Percentiles rank a stretch among this genome's conserved stretches.
phyloP scores from a whole-genome alignment of 169 alveolate genomes.

The Eimeria praecox region DNA sequence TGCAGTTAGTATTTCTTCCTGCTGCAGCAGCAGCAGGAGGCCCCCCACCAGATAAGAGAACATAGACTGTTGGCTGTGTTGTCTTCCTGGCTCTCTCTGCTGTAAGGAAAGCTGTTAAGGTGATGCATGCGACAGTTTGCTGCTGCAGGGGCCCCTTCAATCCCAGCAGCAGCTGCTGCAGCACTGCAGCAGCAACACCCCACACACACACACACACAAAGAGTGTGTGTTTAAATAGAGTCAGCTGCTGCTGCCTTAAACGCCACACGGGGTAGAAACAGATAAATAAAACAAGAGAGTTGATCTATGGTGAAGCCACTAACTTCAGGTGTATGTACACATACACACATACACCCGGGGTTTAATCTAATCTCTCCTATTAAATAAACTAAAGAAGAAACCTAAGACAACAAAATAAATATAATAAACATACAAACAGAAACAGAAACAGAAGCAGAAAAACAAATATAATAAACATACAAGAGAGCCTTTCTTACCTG shows the following conservation, averaged over 20 bases:
- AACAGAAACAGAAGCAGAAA: neutral
- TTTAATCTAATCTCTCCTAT: no score
- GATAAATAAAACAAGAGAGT: no score
- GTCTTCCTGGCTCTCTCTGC: neutral
- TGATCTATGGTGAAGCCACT: no score
- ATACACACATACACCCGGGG: no score
- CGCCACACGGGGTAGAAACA: no score
- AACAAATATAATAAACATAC: neutral
- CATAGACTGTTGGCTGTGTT: neutral
- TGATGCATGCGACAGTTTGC: conserved; percentile 25
- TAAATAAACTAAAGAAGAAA: no score
- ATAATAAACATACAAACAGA: neutral
- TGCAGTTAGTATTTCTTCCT: neutral
- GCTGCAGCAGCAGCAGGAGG: neutral
- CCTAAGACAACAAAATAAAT: no score
- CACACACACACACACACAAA: neutral
- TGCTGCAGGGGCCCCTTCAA: conserved; percentile 50
- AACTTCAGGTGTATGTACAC: no score
- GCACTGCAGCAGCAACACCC: conserved; percentile 14
- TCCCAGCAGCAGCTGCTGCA: conserved; percentile 42
- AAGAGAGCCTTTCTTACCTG: neutral
- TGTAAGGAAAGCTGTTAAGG: conserved; percentile 14
- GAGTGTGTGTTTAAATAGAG: no score
- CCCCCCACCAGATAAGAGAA: neutral
- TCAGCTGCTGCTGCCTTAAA: no score